Base-by-base conservation (phyloP, 2,329 filamentous ascomycete species). In the Camillea tinctor region DNA sequence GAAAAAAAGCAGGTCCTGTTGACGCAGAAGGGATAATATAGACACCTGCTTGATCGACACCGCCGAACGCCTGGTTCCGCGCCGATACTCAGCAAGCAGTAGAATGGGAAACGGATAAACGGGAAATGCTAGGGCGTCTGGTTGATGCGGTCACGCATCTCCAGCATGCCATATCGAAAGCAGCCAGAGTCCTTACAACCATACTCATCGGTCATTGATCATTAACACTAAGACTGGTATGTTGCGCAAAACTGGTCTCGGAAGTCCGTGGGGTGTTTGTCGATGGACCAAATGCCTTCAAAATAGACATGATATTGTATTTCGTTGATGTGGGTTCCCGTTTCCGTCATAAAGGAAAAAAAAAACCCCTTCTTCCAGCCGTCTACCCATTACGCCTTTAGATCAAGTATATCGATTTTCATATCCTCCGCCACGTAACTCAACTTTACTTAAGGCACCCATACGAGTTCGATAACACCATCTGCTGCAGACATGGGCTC, bases 381-480 rank as follows among this genome's bases (percentile, higher is more conserved):
- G 53, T 30, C 54, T 52, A 21, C 59, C 54, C 60, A 58, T 59
- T 52, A 57, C 53, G 52, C 63, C 55, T 44, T 63, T n/a, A n/a
- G 57, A 52, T 63, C 19, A 30, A 50, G n/a, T 55, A 60, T n/a
- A n/a, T n/a, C n/a, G 44, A 62, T 67, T 64, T 22, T 67, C 56
- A 64, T 61, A 40, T 64, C 61, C 48, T 66, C 64, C 52, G 20
- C 26, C n/a, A 55, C 19, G 50, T 53, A 50, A 30, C 60, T 24
- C 21, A 36, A 48, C 55, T 36, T 44, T n/a, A 7, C 58, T 67
- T 68, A 73, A 15, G 81, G 78, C 49, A 84, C 74, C 84, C 83
- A 86, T 56, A 86, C 78, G 59, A 86, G 74, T 74, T 86, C 84
- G 51, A 86, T 76, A 30, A 86, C 69, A 2, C 83, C 83, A 66